Conservation (phyloP, 2,329 filamentous ascomycete species). For the Blastomyces gilchristii region DNA sequence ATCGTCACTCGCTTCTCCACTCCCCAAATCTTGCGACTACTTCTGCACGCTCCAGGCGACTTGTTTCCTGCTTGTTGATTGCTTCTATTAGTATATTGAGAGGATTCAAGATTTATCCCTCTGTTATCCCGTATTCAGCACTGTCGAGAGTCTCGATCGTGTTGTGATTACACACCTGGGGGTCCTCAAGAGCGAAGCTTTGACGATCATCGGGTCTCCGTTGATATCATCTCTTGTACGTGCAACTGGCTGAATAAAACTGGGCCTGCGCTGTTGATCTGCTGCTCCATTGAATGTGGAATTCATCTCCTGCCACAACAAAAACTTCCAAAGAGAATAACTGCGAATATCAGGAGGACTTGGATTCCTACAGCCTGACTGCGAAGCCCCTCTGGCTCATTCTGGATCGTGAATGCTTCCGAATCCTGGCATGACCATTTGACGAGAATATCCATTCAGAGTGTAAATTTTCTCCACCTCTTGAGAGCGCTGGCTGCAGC, state of each 20-base stretch:
- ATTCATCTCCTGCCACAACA: not conserved
- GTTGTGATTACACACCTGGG: not conserved
- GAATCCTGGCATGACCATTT: not conserved
- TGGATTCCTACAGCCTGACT: not conserved
- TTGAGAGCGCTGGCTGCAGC: not conserved
- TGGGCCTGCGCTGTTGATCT: not conserved
- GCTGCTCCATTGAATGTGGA: not conserved
- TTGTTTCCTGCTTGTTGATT: not conserved
- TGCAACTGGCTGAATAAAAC: conserved; percentile 1
- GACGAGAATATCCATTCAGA: not conserved
- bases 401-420: not conserved
- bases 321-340: not conserved
- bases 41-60: not conserved
- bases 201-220: not conserved
- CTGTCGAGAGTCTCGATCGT: not conserved
- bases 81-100: not conserved
- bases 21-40: not conserved
- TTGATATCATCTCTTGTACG: conserved; percentile 1
- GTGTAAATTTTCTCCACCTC: not conserved
- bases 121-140: not conserved
- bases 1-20: conserved; percentile 6
- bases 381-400: not conserved
- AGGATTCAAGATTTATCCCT: not conserved
- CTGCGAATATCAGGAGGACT: not conserved
- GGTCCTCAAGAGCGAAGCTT: not conserved